Conservation (phyloP, 108 stramenopile species). For the Mediolabrus comicus region DNA sequence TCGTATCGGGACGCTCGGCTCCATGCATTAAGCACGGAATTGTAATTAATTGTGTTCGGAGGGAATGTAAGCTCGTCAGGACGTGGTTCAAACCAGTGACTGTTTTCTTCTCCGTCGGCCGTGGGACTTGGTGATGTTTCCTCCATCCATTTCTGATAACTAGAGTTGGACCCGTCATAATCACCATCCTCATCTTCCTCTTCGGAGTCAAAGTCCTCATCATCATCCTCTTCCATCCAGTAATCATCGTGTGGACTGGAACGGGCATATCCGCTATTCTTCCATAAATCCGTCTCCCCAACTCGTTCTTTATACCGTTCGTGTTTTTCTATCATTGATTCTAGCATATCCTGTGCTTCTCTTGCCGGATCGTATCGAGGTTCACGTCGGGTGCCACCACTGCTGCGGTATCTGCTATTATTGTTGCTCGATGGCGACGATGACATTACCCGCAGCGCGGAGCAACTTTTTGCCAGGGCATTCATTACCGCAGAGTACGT, state of each 20-base stretch:
- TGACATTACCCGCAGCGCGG: conserved; percentile 17
- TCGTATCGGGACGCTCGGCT: conserved; percentile 44
- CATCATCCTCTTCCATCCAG: conserved; percentile 4
- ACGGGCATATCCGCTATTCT: neutral
- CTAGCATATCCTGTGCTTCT: conserved; percentile 48
- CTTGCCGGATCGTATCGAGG: conserved; percentile 38
- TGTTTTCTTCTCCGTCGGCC: neutral
- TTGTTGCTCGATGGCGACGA: conserved; percentile 19
- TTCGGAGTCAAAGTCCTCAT: conserved; percentile 3
- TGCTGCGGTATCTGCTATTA: conserved; percentile 6
- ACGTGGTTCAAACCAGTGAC: conserved; percentile 43
- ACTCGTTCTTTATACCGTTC: conserved; percentile 34
- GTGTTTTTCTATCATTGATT: conserved; percentile 40
- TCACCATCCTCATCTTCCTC: conserved; percentile 4
- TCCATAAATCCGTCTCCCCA: conserved; percentile 24
- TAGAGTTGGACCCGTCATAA: conserved; percentile 1
- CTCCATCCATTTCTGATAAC: conserved; percentile 23
- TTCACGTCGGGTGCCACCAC: neutral
- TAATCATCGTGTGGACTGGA: conserved; percentile 2
- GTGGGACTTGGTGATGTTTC: conserved; percentile 2
- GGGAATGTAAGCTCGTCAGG: conserved; percentile 42
- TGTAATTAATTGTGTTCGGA: conserved; percentile 50
- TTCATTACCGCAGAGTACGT: conserved; percentile 56
- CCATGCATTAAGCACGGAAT: conserved; percentile 46
- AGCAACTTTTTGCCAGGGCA: conserved; percentile 58